These are phyloP conservation scores for Graphiopsis chlorocephala DNA, from an alignment of 2,329 filamentous ascomycete species.

Conservation along the genomic window DNA sequence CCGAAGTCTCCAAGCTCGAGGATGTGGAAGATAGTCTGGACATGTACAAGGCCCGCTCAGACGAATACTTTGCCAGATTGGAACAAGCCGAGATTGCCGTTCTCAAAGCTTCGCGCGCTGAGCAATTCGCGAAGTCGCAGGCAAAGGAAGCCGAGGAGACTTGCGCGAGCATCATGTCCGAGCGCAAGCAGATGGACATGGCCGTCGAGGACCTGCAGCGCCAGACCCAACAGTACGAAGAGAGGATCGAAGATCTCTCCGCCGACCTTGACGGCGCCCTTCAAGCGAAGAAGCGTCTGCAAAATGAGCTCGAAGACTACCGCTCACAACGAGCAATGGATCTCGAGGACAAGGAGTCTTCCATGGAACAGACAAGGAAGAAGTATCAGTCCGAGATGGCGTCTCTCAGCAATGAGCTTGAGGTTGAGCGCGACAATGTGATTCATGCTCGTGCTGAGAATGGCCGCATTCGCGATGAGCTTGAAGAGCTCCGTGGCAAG, in stretches of 20 bases:
- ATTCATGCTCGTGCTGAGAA: conserved; percentile 82
- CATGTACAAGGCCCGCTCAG: conserved; percentile 85
- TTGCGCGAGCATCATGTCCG: conserved; percentile 84
- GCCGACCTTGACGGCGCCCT: conserved; percentile 82
- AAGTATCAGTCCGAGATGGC: conserved; percentile 96
- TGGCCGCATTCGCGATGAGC: conserved; percentile 83
- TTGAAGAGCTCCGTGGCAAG: conserved; percentile 90
- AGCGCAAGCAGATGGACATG: conserved; percentile 85
- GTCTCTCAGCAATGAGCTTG: conserved; percentile 84
- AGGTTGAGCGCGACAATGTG: conserved; percentile 87
- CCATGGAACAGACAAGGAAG: conserved; percentile 93
- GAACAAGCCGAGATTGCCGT: conserved; percentile 96
- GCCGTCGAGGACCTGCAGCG: conserved; percentile 86
- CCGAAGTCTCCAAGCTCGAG: conserved; percentile 77
- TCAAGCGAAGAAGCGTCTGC: conserved; percentile 88
- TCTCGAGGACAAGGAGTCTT: conserved; percentile 93
- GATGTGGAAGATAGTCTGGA: conserved; percentile 82
- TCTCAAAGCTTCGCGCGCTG: conserved; percentile 83
- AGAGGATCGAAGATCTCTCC: conserved; percentile 84
- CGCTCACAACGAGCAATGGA: conserved; percentile 91
- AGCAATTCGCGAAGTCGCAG: conserved; percentile 90
- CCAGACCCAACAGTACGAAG: conserved; percentile 84
- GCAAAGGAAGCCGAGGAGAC: conserved; percentile 88
- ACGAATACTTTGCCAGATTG: conserved; percentile 95
- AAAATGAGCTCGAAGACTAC: conserved; percentile 97